These are phyloP conservation scores for Talaromyces atroroseus DNA, from an alignment of 2,329 filamentous ascomycete genomes.

Conservation along the genomic window DNA sequence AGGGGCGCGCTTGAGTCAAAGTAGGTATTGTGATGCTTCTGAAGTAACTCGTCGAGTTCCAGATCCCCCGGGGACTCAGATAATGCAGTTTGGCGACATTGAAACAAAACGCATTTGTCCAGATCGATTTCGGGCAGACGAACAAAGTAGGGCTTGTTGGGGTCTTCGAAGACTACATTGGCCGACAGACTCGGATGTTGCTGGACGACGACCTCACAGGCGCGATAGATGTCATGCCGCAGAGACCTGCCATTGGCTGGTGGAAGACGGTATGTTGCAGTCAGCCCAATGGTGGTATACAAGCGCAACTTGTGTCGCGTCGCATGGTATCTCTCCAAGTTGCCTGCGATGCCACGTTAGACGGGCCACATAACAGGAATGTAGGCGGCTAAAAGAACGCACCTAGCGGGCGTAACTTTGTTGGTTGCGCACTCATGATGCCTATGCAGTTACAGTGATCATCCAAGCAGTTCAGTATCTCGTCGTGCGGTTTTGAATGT, in stretches of 20 bases:
- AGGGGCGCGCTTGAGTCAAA: conserved; percentile 35
- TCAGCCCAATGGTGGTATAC: conserved; percentile 42
- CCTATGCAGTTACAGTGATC: neutral
- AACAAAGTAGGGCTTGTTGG: conserved; percentile 38
- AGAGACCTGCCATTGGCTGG: conserved; percentile 13
- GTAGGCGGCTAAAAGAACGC: neutral
- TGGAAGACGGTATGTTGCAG: conserved; percentile 34
- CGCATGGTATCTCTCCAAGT: conserved; percentile 42
- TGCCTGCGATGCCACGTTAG: conserved; percentile 24
- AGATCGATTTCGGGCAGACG: conserved; percentile 42
- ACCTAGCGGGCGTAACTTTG: neutral
- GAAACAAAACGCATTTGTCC: conserved; percentile 24
- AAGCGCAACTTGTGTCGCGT: conserved; percentile 38
- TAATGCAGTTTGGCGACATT: neutral
- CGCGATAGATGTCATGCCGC: conserved; percentile 32
- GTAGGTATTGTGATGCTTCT: conserved; percentile 37
- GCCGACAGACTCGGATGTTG: conserved; percentile 41
- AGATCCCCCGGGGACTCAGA: conserved; percentile 21
- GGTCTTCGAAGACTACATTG: conserved; percentile 38
- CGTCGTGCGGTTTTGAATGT: neutral
- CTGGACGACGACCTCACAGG: conserved; percentile 32
- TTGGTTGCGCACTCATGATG: neutral
- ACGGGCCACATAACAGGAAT: neutral
- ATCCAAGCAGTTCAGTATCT: neutral
- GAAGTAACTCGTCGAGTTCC: conserved; percentile 39